phyloP scores from a whole-genome alignment of 352 stramenopile genomes.

The Globisporangium middletonii region DNA sequence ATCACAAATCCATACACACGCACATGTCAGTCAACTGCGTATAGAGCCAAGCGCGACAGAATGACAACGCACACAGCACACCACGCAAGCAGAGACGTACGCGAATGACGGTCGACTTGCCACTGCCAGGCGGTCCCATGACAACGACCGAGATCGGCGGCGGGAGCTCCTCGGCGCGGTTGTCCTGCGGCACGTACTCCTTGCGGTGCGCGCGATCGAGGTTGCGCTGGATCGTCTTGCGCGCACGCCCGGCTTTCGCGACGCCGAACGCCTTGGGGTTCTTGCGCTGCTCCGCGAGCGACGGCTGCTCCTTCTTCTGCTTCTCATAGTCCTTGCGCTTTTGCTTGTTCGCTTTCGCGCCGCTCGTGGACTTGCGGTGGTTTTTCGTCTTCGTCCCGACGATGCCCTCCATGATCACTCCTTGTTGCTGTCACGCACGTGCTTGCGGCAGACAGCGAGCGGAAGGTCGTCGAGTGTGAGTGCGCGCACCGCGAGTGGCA shows the following conservation, averaged over 20 bases:
- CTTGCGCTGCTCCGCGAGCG: slow-evolving; percentile 89
- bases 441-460: too few relatives aligned
- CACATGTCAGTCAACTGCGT: not conserved
- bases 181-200: slow-evolving; percentile 92
- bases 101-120: slow-evolving; percentile 98
- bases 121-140: slow-evolving; percentile 95
- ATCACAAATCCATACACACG: not conserved
- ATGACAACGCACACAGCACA: too few relatives aligned
- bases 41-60: too few relatives aligned
- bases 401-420: slow-evolving; percentile 16
- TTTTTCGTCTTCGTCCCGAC: slow-evolving; percentile 41
- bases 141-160: slow-evolving; percentile 96
- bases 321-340: slow-evolving; percentile 90
- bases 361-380: slow-evolving; percentile 81
- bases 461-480: not conserved
- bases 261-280: slow-evolving; percentile 97
- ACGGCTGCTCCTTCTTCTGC: slow-evolving; percentile 75
- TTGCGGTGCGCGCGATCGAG: slow-evolving; percentile 96
- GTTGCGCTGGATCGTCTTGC: slow-evolving; percentile 97
- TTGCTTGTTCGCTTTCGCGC: slow-evolving; percentile 94
- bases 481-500: not conserved
- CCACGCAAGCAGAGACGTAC: slow-evolving; percentile 14
- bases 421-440: not conserved
- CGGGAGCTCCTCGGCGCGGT: slow-evolving; percentile 78
- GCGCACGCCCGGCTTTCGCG: slow-evolving; percentile 92